phyloP scores from a whole-genome alignment of 225 moss, liverwort and hornwort genomes.

The Bryum argenteum region DNA sequence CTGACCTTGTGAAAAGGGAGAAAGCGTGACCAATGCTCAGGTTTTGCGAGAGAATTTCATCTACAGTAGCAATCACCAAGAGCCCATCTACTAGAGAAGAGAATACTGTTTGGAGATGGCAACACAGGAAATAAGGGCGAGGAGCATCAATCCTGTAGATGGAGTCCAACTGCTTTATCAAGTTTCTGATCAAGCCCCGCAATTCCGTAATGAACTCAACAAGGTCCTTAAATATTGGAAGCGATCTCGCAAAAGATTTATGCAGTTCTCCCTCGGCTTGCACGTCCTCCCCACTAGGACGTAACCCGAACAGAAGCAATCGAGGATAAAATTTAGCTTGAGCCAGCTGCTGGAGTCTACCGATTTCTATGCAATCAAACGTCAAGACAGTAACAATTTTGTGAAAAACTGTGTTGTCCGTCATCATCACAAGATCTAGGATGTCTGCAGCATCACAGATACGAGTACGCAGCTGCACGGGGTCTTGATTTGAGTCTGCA shows the following conservation, averaged over 20 bases:
- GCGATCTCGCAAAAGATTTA: conserved; percentile 73
- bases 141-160: conserved; percentile 66
- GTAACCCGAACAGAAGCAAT: conserved; percentile 80
- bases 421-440: conserved; percentile 55
- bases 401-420: conserved; percentile 51
- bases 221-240: conserved; percentile 73
- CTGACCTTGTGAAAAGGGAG: conserved; percentile 84
- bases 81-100: conserved; percentile 77
- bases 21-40: conserved; percentile 77
- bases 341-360: conserved; percentile 61
- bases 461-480: conserved; percentile 60
- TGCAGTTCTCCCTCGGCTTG: conserved; percentile 85
- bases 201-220: conserved; percentile 61
- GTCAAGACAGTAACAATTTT: conserved; percentile 82
- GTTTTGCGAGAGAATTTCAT: conserved; percentile 91
- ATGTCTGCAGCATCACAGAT: conserved; percentile 54
- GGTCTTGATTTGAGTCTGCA: conserved; percentile 68
- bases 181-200: conserved; percentile 68
- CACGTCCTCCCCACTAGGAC: conserved; percentile 62
- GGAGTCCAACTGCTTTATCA: conserved; percentile 82
- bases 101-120: conserved; percentile 72
- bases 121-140: conserved; percentile 64
- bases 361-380: conserved; percentile 77
- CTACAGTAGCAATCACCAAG: conserved; percentile 69
- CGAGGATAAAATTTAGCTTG: conserved; percentile 64